A percentile compares a stretch with the other conserved stretches of the same genome.
These are phyloP conservation scores for Arthrobotrys sphaeroides DNA, from an alignment of 2,329 filamentous ascomycete species.

Conservation along the genomic window DNA sequence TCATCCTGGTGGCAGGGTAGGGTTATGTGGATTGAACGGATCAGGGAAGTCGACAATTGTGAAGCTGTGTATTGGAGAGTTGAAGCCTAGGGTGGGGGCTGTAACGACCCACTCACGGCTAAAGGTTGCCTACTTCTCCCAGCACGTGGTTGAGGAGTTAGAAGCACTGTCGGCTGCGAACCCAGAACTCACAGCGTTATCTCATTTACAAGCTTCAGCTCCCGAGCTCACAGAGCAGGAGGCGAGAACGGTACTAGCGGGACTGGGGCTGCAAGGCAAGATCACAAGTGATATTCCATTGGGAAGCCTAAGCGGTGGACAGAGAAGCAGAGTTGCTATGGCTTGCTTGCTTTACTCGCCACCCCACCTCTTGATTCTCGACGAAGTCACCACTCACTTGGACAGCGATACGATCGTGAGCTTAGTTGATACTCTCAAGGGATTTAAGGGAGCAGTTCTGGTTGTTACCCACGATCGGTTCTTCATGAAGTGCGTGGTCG, in stretches of 20 bases:
- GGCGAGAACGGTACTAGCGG: constrained; percentile 72
- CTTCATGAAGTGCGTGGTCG: constrained; percentile 78
- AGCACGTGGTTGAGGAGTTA: constrained; percentile 78
- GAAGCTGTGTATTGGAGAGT: constrained; percentile 70
- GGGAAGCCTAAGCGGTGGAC: constrained; percentile 78
- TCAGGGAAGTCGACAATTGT: constrained; percentile 83
- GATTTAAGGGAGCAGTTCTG: constrained; percentile 78
- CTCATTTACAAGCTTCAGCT: constrained; percentile 65
- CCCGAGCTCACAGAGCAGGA: constrained; percentile 73
- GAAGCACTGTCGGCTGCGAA: constrained; percentile 64
- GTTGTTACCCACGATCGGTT: constrained; percentile 84
- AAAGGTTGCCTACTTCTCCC: constrained; percentile 79
- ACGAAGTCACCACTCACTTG: constrained; percentile 85
- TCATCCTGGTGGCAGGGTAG: constrained; percentile 76
- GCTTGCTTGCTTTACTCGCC: constrained; percentile 69
- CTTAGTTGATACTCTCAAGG: constrained; percentile 72
- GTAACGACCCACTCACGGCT: constrained; percentile 74
- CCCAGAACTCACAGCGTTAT: constrained; percentile 71
- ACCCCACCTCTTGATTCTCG: constrained; percentile 78
- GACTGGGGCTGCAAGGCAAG: constrained; percentile 75
- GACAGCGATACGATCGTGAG: constrained; percentile 83
- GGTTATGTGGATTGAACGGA: constrained; percentile 81
- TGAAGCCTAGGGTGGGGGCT: constrained; percentile 70
- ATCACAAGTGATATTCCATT: constrained; percentile 78
- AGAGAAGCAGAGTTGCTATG: constrained; percentile 74